phyloP scores from a whole-genome alignment of 2,329 filamentous ascomycete species.

The Fusarium algeriense region DNA sequence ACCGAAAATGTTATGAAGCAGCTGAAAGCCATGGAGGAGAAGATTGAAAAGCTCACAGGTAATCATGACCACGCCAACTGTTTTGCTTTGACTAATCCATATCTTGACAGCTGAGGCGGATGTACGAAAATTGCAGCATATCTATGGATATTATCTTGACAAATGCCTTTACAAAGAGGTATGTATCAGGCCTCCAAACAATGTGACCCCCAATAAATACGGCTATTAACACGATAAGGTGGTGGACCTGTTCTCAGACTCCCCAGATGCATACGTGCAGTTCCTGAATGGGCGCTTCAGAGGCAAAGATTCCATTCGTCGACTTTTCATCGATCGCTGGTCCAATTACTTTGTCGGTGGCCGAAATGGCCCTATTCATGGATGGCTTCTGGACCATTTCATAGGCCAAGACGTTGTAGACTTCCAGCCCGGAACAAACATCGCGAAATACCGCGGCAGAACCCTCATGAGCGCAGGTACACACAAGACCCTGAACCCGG shows the following conservation, averaged over 20 bases:
- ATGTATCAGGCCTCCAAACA: accelerated
- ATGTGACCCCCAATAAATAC: accelerated
- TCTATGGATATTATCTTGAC: slow-evolving; percentile 3
- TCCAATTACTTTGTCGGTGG: slow-evolving; percentile 1
- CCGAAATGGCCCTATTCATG: background rate
- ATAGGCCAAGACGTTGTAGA: background rate
- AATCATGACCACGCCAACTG: accelerated
- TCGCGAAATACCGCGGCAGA: background rate
- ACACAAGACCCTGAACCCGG: background rate
- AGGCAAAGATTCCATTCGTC: background rate
- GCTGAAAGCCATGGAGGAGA: background rate
- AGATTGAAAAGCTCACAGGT: background rate
- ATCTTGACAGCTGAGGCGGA: background rate
- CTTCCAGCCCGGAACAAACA: background rate
- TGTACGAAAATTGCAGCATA: background rate
- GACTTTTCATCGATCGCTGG: background rate
- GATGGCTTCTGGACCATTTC: background rate
- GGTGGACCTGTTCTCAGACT: background rate
- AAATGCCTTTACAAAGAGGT: slow-evolving; percentile 5
- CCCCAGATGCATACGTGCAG: background rate
- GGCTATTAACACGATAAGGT: background rate
- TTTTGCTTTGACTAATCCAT: background rate
- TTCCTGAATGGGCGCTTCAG: background rate
- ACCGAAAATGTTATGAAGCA: background rate
- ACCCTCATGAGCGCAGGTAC: slow-evolving; percentile 2